These are phyloP conservation scores for Chlamydomonas sphaeroides DNA, from an alignment of 139 green algal species.

Conservation along the genomic window DNA sequence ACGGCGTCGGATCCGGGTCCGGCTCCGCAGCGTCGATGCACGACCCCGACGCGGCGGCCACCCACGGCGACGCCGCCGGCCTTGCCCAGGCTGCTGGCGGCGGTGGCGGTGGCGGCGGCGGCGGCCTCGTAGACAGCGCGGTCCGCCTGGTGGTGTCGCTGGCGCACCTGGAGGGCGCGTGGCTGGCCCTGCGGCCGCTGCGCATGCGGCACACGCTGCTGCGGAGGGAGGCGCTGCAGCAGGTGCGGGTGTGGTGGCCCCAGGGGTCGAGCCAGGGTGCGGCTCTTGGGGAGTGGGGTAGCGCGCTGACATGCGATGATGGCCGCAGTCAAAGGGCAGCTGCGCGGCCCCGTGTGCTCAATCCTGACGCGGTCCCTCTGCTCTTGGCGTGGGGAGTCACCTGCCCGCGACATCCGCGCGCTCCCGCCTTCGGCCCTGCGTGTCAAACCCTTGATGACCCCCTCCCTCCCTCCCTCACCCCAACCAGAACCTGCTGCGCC, in stretches of 20 bases:
- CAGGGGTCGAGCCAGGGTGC: too few species aligned
- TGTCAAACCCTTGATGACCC: neutral
- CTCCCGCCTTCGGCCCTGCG: too few species aligned
- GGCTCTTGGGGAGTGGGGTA: too few species aligned
- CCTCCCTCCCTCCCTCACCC: neutral
- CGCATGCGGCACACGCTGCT: slow-evolving; percentile 71
- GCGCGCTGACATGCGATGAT: too few species aligned
- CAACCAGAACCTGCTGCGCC: slow-evolving; percentile 36
- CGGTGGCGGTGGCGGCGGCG: slow-evolving; percentile 14
- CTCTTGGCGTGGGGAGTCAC: too few species aligned
- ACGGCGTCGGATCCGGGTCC: neutral
- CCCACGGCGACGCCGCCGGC: neutral
- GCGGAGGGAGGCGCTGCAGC: slow-evolving; percentile 58
- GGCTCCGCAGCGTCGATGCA: neutral
- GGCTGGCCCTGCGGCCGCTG: slow-evolving; percentile 68
- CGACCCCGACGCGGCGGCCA: slow-evolving; percentile 28
- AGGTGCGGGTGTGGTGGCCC: slow-evolving; percentile 55
- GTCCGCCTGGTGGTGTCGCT: slow-evolving; percentile 70
- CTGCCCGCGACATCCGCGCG: too few species aligned
- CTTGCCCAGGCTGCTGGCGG: neutral
- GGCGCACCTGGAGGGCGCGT: slow-evolving; percentile 81
- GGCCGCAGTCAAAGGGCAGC: too few species aligned
- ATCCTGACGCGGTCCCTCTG: too few species aligned
- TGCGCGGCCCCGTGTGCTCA: too few species aligned
- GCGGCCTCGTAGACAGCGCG: slow-evolving; percentile 39